phyloP scores from a whole-genome alignment of 306 rosid species.

The cucumber (Cucumis sativus) region Cucumber_9930_V3 NC_026661.2:21779501-21780000 shows the following conservation, averaged over 20 bases:
- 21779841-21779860: background rate
- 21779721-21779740: slow-evolving; percentile 40
- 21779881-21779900: too few relatives aligned
- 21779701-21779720: slow-evolving; percentile 71
- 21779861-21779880: background rate
- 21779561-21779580: slow-evolving; percentile 62
- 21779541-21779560: slow-evolving; percentile 44
- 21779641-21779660: slow-evolving; percentile 68
- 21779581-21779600: slow-evolving; percentile 48
- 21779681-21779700: slow-evolving; percentile 68
- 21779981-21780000: background rate
- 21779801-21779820: background rate
- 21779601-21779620: slow-evolving; percentile 66
- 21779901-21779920: too few relatives aligned
- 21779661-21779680: slow-evolving; percentile 53
- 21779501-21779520: slow-evolving; percentile 37
- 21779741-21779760: background rate
- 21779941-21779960: too few relatives aligned
- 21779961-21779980: background rate
- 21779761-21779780: background rate
- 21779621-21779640: slow-evolving; percentile 65
- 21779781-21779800: background rate
- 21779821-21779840: background rate
- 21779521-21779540: slow-evolving; percentile 44
- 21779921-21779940: too few relatives aligned